Evolutionary conservation across 2,329 filamentous ascomycete species (phyloP).

Genomic region (Claviceps paspali): DNA sequence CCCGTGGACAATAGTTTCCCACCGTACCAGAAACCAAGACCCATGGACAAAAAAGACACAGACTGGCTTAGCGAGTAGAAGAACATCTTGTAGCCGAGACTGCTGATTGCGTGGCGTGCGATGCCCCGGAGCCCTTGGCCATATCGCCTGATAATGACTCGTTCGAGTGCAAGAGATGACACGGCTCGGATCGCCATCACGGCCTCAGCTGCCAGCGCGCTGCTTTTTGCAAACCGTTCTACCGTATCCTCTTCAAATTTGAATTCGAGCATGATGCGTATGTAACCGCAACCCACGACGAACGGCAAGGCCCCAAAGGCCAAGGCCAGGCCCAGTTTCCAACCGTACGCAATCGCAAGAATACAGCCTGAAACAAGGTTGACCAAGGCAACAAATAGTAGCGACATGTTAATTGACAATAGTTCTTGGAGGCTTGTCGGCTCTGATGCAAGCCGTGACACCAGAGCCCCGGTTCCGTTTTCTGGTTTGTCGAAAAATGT

Average conservation of each 20-base stretch:
- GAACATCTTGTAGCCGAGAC: constrained; percentile 23
- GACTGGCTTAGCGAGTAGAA: constrained; percentile 27
- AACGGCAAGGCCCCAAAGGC: constrained; percentile 29
- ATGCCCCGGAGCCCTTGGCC: constrained; percentile 15
- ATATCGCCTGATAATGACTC: constrained; percentile 24
- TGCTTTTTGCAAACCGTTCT: constrained; percentile 28
- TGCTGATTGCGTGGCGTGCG: constrained; percentile 14
- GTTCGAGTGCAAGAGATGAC: constrained; percentile 31
- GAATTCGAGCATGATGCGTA: constrained; percentile 32
- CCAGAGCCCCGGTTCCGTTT: constrained; percentile 23
- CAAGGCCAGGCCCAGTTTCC: constrained; percentile 34
- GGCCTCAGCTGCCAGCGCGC: constrained; percentile 33
- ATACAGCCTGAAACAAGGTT: constrained; percentile 30
- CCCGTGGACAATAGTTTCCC: constrained; percentile 24
- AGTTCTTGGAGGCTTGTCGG: constrained; percentile 34
- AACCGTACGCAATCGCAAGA: constrained; percentile 30
- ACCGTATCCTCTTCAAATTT: constrained; percentile 29
- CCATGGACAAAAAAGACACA: constrained; percentile 22
- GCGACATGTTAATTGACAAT: constrained; percentile 29
- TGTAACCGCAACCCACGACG: constrained; percentile 28
- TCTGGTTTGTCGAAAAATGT: constrained; percentile 25
- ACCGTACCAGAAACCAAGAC: constrained; percentile 26
- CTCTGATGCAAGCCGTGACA: constrained; percentile 21
- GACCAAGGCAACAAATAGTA: constrained; percentile 29
- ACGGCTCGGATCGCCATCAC: constrained; percentile 34